phyloP scores from a whole-genome alignment of 495 filamentous ascomycete genomes.

The Aspergillus conjunctus region DNA sequence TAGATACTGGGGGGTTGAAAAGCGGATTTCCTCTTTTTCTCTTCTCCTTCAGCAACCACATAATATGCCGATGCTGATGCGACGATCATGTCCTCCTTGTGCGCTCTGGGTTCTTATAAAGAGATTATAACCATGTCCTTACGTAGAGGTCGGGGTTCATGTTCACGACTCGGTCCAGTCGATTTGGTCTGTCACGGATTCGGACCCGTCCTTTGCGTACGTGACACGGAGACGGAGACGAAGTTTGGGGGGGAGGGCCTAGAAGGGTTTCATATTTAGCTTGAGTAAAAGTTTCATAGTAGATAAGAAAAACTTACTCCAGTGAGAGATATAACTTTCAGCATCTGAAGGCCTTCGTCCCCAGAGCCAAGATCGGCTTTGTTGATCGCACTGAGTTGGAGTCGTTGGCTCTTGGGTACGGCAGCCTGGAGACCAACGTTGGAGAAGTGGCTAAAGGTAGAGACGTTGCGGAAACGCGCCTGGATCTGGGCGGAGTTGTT shows the following conservation, averaged over 20 bases:
- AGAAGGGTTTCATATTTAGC: constrained; percentile 26
- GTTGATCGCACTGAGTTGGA: constrained; percentile 87
- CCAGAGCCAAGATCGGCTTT: constrained; percentile 73
- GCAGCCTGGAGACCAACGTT: constrained; percentile 85
- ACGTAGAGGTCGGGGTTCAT: not conserved
- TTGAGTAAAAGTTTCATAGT: constrained; percentile 14
- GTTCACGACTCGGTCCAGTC: constrained; percentile 84
- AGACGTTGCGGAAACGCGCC: constrained; percentile 79
- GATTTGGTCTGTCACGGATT: constrained; percentile 82
- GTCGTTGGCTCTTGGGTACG: constrained; percentile 90
- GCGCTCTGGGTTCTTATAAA: not conserved
- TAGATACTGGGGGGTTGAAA: not conserved
- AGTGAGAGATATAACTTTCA: constrained; percentile 79
- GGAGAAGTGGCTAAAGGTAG: constrained; percentile 62
- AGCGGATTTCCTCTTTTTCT: not conserved
- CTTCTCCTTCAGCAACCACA: not conserved
- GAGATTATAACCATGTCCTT: not conserved
- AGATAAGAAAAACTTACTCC: constrained; percentile 66
- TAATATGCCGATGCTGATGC: not conserved
- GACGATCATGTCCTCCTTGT: not conserved
- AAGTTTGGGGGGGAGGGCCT: constrained; percentile 69
- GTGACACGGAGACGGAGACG: constrained; percentile 83
- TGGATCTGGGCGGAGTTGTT: constrained; percentile 70
- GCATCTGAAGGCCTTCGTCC: constrained; percentile 81
- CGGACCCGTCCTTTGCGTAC: constrained; percentile 69